Evolutionary conservation across 169 alveolate species (phyloP), one percentile per base, ranked within the genome.

Genomic region (Babesia bovis): DNA sequence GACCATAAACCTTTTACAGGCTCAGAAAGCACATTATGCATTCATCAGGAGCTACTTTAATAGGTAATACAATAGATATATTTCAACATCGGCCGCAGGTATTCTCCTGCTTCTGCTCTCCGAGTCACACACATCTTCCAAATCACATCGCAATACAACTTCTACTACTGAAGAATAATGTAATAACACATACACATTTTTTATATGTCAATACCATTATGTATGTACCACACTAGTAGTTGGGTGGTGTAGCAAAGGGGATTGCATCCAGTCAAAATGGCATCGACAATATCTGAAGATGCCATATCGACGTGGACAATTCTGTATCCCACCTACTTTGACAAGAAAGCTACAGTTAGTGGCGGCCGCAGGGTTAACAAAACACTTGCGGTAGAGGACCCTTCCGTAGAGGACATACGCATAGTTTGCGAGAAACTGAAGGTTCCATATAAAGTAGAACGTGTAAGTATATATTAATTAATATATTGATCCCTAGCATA

Each of bases 261-360:
- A 25, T 53, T 26, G 23, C 33, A n/a, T 44, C 21, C 60, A 49
- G 73, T 63, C 13, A 63, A 7, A 44, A 63, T 63, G 73, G 73
- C 73, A 33, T 7, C 78, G 57, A 10, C 12, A 21, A 10, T 2
- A 12, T 55, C 83, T 26, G 82, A 15, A 33, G 57, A 21, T 17
- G 70, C 23, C 12, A 51, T 30, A 12, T 58, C 78, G 26, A 26
- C 6, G 23, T 87, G 93, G 93, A 56, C 66, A 30, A 52, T 83
- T 28, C 74, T 87, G 4, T 87, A 87, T 45, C 93, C 93, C 3
- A 78, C 86, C 50, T 87, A 87, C 63, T 61, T 87, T 42, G 89
- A 87, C 81, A 87, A 83, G 67, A 79, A 83, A 41, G 72, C 81
- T 66, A 87, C 73, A 45, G 75, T 63, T 6, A 83, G 81, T 53